These are phyloP conservation scores for Volvox carteri DNA, from an alignment of 163 green algal genomes.

Conservation along the genomic window DNA sequence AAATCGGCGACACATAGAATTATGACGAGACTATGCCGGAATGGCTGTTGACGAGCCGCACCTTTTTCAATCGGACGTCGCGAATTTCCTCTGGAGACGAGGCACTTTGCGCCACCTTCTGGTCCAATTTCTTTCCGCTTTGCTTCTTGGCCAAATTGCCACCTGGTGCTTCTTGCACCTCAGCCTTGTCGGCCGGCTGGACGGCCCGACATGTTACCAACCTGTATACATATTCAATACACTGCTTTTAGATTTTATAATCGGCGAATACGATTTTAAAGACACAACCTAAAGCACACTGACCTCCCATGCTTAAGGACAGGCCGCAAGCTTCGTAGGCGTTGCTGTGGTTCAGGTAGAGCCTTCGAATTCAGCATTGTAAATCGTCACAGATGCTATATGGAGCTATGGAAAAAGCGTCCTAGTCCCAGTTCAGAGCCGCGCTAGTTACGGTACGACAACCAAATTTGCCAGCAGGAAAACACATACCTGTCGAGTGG, in stretches of 20 bases:
- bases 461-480: too few relatives aligned
- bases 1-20: neutral
- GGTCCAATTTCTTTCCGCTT: neutral
- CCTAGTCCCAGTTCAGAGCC: too few relatives aligned
- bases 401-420: too few relatives aligned
- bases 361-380: neutral
- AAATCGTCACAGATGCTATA: too few relatives aligned
- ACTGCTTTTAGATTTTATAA: neutral
- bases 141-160: neutral
- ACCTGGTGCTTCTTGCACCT: neutral
- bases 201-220: neutral
- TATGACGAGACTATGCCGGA: neutral
- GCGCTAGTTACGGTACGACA: too few relatives aligned
- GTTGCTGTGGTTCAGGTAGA: neutral
- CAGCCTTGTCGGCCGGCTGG: constrained; percentile 31
- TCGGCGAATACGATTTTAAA: neutral
- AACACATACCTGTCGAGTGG: too few relatives aligned
- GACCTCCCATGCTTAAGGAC: neutral
- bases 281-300: neutral
- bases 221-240: neutral
- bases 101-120: constrained; percentile 41
- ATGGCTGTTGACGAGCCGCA: constrained; percentile 14
- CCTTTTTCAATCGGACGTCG: constrained; percentile 83
- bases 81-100: constrained; percentile 81
- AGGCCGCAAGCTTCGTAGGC: neutral